phyloP scores from a whole-genome alignment of 2,329 filamentous ascomycete species.

The Cladophialophora immunda region DNA sequence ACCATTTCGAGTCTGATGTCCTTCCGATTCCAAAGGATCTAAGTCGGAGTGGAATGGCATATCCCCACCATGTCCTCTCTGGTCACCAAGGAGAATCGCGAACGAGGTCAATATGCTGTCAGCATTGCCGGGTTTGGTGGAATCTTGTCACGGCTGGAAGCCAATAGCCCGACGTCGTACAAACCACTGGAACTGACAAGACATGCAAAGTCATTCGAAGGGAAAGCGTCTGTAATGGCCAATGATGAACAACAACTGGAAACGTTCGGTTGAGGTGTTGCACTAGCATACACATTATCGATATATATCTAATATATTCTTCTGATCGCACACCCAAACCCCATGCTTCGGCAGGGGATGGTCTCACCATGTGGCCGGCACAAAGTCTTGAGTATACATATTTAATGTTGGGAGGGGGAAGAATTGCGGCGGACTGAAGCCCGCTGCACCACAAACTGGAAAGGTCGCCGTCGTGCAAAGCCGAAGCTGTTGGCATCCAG shows the following conservation, averaged over 20 bases:
- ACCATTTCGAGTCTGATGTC: background rate
- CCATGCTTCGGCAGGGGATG: background rate
- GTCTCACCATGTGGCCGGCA: constrained; percentile 1
- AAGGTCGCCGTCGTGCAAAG: constrained; percentile 9
- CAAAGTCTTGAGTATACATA: constrained; percentile 1
- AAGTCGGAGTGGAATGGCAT: background rate
- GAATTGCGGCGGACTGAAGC: background rate
- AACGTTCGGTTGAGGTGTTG: background rate
- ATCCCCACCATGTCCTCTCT: background rate
- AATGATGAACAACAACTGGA: background rate
- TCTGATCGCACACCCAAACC: background rate
- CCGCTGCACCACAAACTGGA: constrained; percentile 8
- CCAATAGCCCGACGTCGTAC: constrained; percentile 1
- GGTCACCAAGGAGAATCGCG: background rate
- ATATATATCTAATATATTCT: constrained; percentile 12
- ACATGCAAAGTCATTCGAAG: constrained; percentile 2
- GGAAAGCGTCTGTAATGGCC: background rate
- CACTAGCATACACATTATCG: constrained; percentile 24
- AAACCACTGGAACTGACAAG: background rate
- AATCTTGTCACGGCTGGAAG: background rate
- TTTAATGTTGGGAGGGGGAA: background rate
- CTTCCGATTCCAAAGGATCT: too few relatives aligned
- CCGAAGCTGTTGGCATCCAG: background rate
- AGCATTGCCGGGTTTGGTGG: background rate
- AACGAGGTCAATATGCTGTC: background rate